phyloP scores from a whole-genome alignment of 176 grass and related monocot species.

The Zizania latifolia region DNA sequence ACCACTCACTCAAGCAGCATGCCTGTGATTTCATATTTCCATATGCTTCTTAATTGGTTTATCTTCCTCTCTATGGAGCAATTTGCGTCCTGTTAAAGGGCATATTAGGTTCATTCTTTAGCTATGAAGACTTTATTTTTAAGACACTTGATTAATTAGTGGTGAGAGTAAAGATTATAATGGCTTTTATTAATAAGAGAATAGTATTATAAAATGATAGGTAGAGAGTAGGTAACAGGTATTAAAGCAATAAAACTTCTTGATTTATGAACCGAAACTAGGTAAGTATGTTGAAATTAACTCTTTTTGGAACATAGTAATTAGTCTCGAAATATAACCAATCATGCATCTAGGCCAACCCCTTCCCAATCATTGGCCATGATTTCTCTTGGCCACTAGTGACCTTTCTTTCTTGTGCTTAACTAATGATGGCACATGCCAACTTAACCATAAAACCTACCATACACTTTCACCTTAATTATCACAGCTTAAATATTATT shows the following conservation, averaged over 20 bases:
- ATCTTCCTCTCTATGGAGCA: not conserved
- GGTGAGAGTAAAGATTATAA: too few species aligned
- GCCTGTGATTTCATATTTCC: not conserved
- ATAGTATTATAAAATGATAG: too few species aligned
- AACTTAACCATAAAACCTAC: constrained; percentile 45
- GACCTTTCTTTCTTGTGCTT: constrained; percentile 34
- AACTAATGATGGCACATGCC: constrained; percentile 46
- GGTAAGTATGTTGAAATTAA: too few species aligned
- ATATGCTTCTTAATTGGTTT: not conserved
- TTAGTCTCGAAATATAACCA: not conserved
- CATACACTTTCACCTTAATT: constrained; percentile 8
- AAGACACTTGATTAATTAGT: too few species aligned
- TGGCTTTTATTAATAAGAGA: too few species aligned
- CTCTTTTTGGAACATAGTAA: too few species aligned
- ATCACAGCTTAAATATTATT: not conserved
- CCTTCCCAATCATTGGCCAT: constrained; percentile 39
- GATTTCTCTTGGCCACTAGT: constrained; percentile 45
- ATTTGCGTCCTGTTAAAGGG: constrained; percentile 20
- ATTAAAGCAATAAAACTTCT: too few species aligned
- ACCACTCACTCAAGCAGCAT: not conserved
- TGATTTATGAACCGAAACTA: too few species aligned
- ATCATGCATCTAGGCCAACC: constrained; percentile 27
- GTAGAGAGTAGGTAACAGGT: too few species aligned
- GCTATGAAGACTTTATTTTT: too few species aligned
- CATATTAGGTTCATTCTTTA: not conserved